phyloP scores from a whole-genome alignment of 75 land plant species.

The Adiantum capillusveneris region DNA sequence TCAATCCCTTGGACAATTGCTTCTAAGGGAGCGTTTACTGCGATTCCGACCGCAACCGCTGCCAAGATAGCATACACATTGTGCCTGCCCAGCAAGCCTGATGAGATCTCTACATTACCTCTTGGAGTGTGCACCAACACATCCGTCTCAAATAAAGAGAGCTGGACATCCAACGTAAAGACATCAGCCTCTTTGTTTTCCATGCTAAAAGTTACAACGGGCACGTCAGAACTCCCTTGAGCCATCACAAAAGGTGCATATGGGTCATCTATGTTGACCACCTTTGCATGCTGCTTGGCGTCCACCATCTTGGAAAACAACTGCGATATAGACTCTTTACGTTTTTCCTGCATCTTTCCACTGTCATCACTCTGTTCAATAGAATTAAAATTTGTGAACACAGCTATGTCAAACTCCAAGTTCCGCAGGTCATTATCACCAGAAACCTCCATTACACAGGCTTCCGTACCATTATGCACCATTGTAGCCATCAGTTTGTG shows the following conservation, averaged over 20 bases:
- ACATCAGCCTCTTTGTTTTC: conserved; percentile 77
- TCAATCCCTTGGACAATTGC: conserved; percentile 80
- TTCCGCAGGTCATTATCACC: conserved; percentile 48
- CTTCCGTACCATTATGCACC: conserved; percentile 82
- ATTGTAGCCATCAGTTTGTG: conserved; percentile 78
- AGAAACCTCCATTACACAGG: conserved; percentile 87
- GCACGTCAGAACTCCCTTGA: conserved; percentile 71
- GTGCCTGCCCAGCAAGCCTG: conserved; percentile 78
- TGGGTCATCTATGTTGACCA: conserved; percentile 76
- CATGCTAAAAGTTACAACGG: conserved; percentile 72
- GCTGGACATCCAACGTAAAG: conserved; percentile 51
- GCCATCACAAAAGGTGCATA: conserved; percentile 51
- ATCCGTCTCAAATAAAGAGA: conserved; percentile 75
- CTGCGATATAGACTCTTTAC: too few relatives aligned
- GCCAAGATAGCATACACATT: conserved; percentile 76
- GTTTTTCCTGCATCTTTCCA: conserved; percentile 26
- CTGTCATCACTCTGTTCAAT: conserved; percentile 52
- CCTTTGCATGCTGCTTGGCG: conserved; percentile 63
- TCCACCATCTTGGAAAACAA: conserved; percentile 62
- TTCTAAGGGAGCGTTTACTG: conserved; percentile 75
- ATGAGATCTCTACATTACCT: conserved; percentile 75
- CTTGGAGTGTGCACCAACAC: conserved; percentile 63
- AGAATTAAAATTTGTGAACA: conserved; percentile 63
- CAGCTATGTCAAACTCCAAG: conserved; percentile 88
- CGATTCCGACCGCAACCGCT: conserved; percentile 78